Conservation (phyloP, 495 filamentous ascomycete genomes). For the Hypoxylon fragiforme region DNA sequence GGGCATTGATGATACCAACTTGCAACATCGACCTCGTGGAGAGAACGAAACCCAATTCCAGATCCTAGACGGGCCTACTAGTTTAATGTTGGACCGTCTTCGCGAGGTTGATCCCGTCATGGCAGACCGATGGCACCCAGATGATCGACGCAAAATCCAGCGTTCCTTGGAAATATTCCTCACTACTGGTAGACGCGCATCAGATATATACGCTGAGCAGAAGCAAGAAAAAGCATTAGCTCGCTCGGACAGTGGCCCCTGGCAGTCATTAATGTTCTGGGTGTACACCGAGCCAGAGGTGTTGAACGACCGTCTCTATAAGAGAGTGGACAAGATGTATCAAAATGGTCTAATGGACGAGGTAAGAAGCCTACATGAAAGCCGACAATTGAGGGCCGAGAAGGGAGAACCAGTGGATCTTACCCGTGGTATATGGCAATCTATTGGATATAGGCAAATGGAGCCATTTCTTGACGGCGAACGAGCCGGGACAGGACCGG, state of each 20-base stretch:
- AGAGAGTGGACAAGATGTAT: slow-evolving; percentile 83
- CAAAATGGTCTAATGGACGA: slow-evolving; percentile 68
- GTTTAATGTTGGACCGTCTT: slow-evolving; percentile 70
- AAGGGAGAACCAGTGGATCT: slow-evolving; percentile 63
- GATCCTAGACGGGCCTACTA: slow-evolving; percentile 70
- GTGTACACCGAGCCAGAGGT: slow-evolving; percentile 70
- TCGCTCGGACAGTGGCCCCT: slow-evolving; percentile 44
- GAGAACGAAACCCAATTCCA: slow-evolving; percentile 58
- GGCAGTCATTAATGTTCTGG: slow-evolving; percentile 81
- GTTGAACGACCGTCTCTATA: slow-evolving; percentile 70
- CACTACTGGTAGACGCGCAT: slow-evolving; percentile 74
- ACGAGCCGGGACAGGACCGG: slow-evolving; percentile 36
- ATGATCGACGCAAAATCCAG: slow-evolving; percentile 85
- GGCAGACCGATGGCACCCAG: slow-evolving; percentile 92
- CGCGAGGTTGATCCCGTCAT: slow-evolving; percentile 83
- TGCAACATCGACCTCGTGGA: slow-evolving; percentile 28
- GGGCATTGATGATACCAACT: slow-evolving; percentile 28
- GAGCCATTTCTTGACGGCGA: slow-evolving; percentile 65
- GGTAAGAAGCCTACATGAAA: slow-evolving; percentile 63
- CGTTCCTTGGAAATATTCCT: slow-evolving; percentile 90
- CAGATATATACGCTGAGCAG: slow-evolving; percentile 87
- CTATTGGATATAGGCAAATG: slow-evolving; percentile 94
- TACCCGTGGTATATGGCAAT: slow-evolving; percentile 87
- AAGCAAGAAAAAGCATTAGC: slow-evolving; percentile 33
- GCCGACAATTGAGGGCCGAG: slow-evolving; percentile 49